phyloP scores from a whole-genome alignment of 176 grass and related monocot genomes.

The Carex kokanica region DNA sequence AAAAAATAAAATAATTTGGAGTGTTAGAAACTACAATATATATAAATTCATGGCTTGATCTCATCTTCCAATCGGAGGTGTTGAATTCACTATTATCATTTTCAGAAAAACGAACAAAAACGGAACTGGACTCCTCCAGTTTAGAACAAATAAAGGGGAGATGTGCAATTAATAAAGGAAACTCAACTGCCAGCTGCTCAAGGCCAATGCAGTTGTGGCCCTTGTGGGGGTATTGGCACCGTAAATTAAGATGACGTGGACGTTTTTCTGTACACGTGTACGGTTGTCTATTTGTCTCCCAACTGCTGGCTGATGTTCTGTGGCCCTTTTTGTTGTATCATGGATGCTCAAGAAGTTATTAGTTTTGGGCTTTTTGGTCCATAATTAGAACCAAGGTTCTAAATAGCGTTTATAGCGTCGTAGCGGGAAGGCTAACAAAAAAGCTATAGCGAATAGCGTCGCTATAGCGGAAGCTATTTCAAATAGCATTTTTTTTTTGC shows the following conservation, averaged over 20 bases:
- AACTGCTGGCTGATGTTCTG: not conserved
- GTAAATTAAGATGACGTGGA: not conserved
- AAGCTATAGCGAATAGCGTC: too few species aligned
- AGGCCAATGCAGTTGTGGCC: not conserved
- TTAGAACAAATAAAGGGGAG: not conserved
- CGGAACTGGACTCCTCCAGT: not conserved
- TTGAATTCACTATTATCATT: not conserved
- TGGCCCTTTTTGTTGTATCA: not conserved
- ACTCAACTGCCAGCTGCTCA: conserved; percentile 23
- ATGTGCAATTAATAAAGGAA: conserved; percentile 2
- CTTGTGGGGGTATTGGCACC: not conserved
- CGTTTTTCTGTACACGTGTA: not conserved
- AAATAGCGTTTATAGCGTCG: too few species aligned
- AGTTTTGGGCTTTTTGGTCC: not conserved
- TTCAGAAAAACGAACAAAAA: not conserved
- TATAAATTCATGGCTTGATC: not conserved
- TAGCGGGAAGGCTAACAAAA: too few species aligned
- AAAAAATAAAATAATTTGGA: too few species aligned
- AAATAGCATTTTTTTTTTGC: too few species aligned
- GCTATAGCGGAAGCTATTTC: too few species aligned
- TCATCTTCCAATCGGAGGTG: not conserved
- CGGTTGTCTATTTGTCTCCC: not conserved
- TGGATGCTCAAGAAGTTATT: not conserved
- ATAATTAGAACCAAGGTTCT: too few species aligned
- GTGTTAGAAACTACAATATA: too few species aligned